Conservation (phyloP, 2,329 filamentous ascomycete genomes). For the Coniochaeta sp. region DNA sequence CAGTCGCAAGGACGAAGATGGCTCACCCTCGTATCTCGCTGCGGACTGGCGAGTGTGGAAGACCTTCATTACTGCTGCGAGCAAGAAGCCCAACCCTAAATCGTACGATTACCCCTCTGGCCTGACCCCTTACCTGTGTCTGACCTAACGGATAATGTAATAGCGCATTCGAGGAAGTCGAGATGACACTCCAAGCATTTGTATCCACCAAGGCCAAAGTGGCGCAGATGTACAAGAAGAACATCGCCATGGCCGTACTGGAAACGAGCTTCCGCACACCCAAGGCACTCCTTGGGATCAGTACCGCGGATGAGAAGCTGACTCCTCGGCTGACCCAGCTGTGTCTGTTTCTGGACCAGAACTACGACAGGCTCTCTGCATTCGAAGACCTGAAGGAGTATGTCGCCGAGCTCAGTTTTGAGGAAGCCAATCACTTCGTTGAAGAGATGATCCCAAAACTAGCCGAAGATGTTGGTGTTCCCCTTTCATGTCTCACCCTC, state of each 20-base stretch:
- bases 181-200: constrained; percentile 18
- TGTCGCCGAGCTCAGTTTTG: constrained; percentile 31
- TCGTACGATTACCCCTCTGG: constrained; percentile 11
- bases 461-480: constrained; percentile 21
- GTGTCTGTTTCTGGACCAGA: constrained; percentile 23
- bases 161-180: constrained; percentile 20
- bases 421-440: constrained; percentile 32
- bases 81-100: constrained; percentile 17
- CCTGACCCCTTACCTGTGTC: not conserved
- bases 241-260: constrained; percentile 23
- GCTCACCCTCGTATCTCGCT: constrained; percentile 32
- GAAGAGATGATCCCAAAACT: constrained; percentile 26
- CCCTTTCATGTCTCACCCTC: not conserved
- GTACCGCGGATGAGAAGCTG: constrained; percentile 4
- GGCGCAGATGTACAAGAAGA: constrained; percentile 26
- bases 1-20: constrained; percentile 26
- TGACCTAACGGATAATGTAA: not conserved
- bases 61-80: constrained; percentile 22
- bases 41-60: constrained; percentile 34
- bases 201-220: constrained; percentile 17
- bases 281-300: constrained; percentile 8
- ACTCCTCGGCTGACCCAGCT: constrained; percentile 24
- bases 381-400: constrained; percentile 42
- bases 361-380: constrained; percentile 21
- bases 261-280: constrained; percentile 23